phyloP scores from a whole-genome alignment of 148 eudicot species.

The Salicornia ramosissima region DNA sequence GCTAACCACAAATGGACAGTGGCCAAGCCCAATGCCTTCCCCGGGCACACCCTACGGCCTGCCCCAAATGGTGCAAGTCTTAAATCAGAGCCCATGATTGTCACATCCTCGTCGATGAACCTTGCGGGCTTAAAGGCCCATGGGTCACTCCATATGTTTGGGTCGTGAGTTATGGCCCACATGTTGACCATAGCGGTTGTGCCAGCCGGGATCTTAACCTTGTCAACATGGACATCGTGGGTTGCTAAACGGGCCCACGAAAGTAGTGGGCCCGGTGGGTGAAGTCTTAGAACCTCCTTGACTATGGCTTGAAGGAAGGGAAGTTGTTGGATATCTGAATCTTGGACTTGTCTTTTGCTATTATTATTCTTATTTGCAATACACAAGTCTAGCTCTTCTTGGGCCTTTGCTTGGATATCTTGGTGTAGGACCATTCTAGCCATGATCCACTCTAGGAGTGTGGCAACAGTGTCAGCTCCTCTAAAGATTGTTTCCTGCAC shows the following conservation, averaged over 20 bases:
- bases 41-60: constrained; percentile 77
- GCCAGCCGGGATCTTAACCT: constrained; percentile 56
- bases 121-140: constrained; percentile 58
- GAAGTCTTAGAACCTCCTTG: constrained; percentile 67
- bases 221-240: constrained; percentile 55
- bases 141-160: constrained; percentile 66
- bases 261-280: constrained; percentile 86
- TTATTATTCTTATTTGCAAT: constrained; percentile 19
- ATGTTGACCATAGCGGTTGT: constrained; percentile 88
- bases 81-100: constrained; percentile 68
- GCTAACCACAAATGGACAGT: constrained; percentile 74
- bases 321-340: constrained; percentile 60
- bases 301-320: constrained; percentile 70
- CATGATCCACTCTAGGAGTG: constrained; percentile 72
- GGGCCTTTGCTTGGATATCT: constrained; percentile 67
- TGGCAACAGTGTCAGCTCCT: constrained; percentile 77
- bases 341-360: constrained; percentile 37
- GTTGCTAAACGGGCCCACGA: constrained; percentile 82
- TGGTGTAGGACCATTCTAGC: constrained; percentile 68
- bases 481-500: constrained; percentile 72
- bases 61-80: constrained; percentile 88
- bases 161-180: constrained; percentile 90
- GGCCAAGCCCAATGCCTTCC: constrained; percentile 54
- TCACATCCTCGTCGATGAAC: constrained; percentile 49
- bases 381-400: constrained; percentile 42